Base-by-base conservation (phyloP, 352 stramenopile species). In the Pythium periplocum region DNA sequence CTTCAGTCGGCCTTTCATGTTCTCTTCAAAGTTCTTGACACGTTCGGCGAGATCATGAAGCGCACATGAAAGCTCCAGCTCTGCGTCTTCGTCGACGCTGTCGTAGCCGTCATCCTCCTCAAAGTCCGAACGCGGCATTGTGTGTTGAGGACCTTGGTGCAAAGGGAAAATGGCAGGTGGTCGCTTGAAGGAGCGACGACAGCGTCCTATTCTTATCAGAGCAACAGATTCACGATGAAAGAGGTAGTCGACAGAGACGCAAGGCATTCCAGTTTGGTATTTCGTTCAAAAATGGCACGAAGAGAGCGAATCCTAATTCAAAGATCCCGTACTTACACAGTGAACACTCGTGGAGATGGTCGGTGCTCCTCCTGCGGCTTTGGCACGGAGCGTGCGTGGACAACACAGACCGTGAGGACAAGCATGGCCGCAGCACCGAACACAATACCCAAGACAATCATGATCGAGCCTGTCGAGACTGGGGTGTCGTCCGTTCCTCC, bases 51-150 rank as follows among this genome's bases (percentile, higher is more conserved):
- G 59, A 57, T 88, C 78, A 36, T 91, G 76, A 43, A 91, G 59
- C 42, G 78, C 78, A 37, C 81, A 91, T 4, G 81, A 89, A 30
- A 89, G 67, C 58, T 89, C 76, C 6, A 89, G 69, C 66, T 89
- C 78, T 2, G 78, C 74, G 46, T 91, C 81, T 61, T 91, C 78
- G 49, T 75, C 78, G 17, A 91, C 70, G 43, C 73, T 85, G 51
- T 68, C 59, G 12, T 63, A 55, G 35, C 44, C 51, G 17, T 68
- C 54, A 48, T 83, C 78, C 37, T 78, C 66, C 41, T 73, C 71
- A 53, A 81, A 74, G 45, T 79, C 72, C 2, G 59, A 66, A 41
- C 32, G 52, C 31, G 59, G 42, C 59, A 66, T 66, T 9, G 8
- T 31, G 11, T 31, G 9, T 8, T 6, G 43, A 48, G 7, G 10